Conservation (phyloP, 257 asterid species). For the Solanum gandarillasii region DNA sequence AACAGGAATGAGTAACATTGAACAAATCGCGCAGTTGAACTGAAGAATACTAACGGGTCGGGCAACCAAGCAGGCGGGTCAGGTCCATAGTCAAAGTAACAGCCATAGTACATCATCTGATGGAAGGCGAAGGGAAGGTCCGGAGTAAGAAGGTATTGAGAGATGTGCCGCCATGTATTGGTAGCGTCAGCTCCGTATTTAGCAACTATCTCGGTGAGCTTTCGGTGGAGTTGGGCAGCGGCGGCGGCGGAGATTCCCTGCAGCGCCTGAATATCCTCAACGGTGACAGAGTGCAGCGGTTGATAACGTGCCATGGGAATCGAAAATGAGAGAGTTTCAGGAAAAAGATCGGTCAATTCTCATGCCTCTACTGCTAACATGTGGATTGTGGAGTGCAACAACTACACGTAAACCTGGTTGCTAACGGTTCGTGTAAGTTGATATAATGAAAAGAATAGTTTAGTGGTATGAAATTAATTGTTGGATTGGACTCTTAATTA, state of each 20-base stretch:
- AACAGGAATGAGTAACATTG: background rate
- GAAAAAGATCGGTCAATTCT: no score
- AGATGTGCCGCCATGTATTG: slow-evolving; percentile 50
- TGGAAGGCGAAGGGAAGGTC: slow-evolving; percentile 68
- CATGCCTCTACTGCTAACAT: background rate
- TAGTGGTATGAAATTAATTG: background rate
- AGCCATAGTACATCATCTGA: slow-evolving; percentile 88
- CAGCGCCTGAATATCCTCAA: slow-evolving; percentile 39
- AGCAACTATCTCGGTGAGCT: slow-evolving; percentile 36
- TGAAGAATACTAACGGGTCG: slow-evolving; percentile 34
- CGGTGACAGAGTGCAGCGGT: slow-evolving; percentile 41
- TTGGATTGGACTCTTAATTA: background rate
- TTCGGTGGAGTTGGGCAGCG: slow-evolving; percentile 37
- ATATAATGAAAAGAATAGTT: background rate
- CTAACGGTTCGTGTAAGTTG: background rate
- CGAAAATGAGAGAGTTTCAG: background rate
- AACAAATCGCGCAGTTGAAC: background rate
- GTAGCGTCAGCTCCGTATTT: slow-evolving; percentile 48
- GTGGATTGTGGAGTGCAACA: background rate
- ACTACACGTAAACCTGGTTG: background rate
- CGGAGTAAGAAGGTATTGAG: slow-evolving; percentile 59
- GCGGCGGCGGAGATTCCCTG: slow-evolving; percentile 25
- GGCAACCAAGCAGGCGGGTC: slow-evolving; percentile 94
- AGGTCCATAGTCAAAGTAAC: slow-evolving; percentile 66
- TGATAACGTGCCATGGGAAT: slow-evolving; percentile 20